phyloP scores from a whole-genome alignment of 495 filamentous ascomycete species.

The Oidiodendron maius region DNA sequence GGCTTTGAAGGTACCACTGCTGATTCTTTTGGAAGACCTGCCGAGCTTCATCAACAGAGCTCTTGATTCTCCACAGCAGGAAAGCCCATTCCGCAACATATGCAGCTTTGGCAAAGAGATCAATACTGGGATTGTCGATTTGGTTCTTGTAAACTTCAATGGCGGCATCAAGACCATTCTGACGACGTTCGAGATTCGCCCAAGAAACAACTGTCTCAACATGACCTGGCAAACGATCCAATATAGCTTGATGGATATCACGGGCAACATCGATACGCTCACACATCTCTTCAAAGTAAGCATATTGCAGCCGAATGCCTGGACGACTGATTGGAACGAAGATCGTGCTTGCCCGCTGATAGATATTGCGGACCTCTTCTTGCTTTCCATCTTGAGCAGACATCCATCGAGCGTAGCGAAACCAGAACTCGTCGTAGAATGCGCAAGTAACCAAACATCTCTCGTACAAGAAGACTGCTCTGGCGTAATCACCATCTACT shows the following conservation, averaged over 20 bases:
- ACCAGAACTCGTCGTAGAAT: conserved; percentile 96
- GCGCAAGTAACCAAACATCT: conserved; percentile 88
- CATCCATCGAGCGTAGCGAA: conserved; percentile 98
- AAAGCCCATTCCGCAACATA: conserved; percentile 87
- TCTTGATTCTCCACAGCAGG: conserved; percentile 87
- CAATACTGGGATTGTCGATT: conserved; percentile 63
- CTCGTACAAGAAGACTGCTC: conserved; percentile 85
- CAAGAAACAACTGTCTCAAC: conserved; percentile 83
- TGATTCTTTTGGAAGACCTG: conserved; percentile 78
- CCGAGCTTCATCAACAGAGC: conserved; percentile 76
- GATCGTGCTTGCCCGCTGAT: conserved; percentile 76
- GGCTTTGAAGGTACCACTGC: conserved; percentile 79
- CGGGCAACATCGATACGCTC: conserved; percentile 70
- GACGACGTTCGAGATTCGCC: conserved; percentile 83
- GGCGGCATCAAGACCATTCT: conserved; percentile 79
- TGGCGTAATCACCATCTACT: conserved; percentile 65
- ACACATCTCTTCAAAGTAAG: conserved; percentile 86
- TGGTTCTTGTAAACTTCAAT: conserved; percentile 79
- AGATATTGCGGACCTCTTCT: conserved; percentile 90
- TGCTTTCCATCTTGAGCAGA: conserved; percentile 69
- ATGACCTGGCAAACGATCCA: conserved; percentile 59
- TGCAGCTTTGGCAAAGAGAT: conserved; percentile 78
- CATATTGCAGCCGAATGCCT: conserved; percentile 79
- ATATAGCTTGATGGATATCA: conserved; percentile 77
- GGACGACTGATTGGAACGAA: conserved; percentile 83